Base-by-base conservation (phyloP, 2,329 filamentous ascomycete genomes). In the Cordyceps cicadae region DNA sequence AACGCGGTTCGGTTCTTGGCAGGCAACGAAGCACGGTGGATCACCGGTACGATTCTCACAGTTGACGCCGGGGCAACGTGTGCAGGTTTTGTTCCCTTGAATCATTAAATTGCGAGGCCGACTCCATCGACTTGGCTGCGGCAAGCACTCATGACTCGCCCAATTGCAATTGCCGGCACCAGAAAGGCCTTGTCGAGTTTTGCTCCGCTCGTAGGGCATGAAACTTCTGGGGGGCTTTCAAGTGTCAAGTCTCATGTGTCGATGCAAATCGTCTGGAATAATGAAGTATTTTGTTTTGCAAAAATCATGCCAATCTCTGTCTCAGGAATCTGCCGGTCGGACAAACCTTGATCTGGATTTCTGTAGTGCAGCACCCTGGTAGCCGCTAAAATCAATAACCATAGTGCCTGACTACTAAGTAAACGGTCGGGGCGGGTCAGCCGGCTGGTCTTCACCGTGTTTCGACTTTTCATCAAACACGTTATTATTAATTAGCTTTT, bases 21-120 rank as follows among this genome's bases (percentile, higher is more conserved):
- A 0, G 69, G 74, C 9, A 70, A 74, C 3, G 71, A 78, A 32
- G 71, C 76, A 4, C 65, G 76, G 11, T 79, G 76, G 76, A 76
- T 79, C 9, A 78, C 76, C 0, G 75, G 76, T 0, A 70, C 69
- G 0, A 67, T 75, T 9, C 61, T 79, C 15, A 71, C 75, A 1
- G 74, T 78, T 0, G 76, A 78, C 64, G 77, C 75, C 4, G 76
- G 76, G 0, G 68, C 71, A 3, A 78, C 75, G 12, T 69, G 70
- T 8, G 67, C 66, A 46, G 61, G 64, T 7, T 63, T 62, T 9
- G 63, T 68, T 26, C 49, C 49, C 11, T n/a, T 57, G 45, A 50
- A 50, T 41, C 9, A 12, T n/a, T 57, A 32, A 17, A 7, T 9
- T 4, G 11, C 4, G n/a, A 8, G 4, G 8, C 17, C 5, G 9